A percentile compares a stretch with the other conserved stretches of the same genome.
These are phyloP conservation scores for Salvia splendens DNA, from an alignment of 257 asterid species.

Conservation along the genomic window DNA sequence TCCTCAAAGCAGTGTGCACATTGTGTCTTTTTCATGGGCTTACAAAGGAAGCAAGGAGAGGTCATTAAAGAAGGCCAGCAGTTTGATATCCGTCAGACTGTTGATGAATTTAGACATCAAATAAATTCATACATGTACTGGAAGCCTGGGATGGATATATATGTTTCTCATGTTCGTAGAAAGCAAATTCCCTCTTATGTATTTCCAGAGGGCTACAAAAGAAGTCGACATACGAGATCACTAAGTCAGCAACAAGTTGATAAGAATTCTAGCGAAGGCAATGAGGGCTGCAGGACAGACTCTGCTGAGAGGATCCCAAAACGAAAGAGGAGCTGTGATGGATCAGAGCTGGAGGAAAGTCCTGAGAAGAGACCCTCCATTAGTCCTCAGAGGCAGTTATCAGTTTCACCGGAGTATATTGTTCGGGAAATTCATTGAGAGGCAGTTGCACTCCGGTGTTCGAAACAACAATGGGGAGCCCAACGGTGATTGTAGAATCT, in stretches of 20 bases:
- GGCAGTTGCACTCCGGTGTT: conserved; percentile 34
- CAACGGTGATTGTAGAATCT: conserved; percentile 26
- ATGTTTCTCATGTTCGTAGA: conserved; percentile 84
- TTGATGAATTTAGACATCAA: conserved; percentile 87
- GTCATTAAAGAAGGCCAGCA: conserved; percentile 85
- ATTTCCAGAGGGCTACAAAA: conserved; percentile 75
- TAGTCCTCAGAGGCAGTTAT: conserved; percentile 61
- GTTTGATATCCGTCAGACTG: conserved; percentile 91
- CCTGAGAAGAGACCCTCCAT: conserved; percentile 54
- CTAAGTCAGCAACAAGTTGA: conserved; percentile 46
- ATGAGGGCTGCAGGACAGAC: conserved; percentile 45
- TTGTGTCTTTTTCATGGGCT: conserved; percentile 84
- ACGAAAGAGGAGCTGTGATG: conserved; percentile 58
- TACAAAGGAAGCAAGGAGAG: conserved; percentile 87
- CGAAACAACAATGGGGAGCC: conserved; percentile 32
- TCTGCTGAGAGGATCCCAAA: conserved; percentile 52
- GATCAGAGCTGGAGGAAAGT: conserved; percentile 42
- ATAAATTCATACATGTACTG: conserved; percentile 70
- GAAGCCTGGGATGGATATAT: conserved; percentile 94
- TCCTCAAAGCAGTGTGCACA: conserved; percentile 67
- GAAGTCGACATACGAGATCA: conserved; percentile 55
- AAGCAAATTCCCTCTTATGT: conserved; percentile 87
- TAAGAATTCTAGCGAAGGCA: conserved; percentile 42
- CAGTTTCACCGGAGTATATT: conserved; percentile 62
- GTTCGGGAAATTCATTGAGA: conserved; percentile 40